phyloP scores from a whole-genome alignment of 352 stramenopile genomes.

The Globisporangium echinulatum region DNA sequence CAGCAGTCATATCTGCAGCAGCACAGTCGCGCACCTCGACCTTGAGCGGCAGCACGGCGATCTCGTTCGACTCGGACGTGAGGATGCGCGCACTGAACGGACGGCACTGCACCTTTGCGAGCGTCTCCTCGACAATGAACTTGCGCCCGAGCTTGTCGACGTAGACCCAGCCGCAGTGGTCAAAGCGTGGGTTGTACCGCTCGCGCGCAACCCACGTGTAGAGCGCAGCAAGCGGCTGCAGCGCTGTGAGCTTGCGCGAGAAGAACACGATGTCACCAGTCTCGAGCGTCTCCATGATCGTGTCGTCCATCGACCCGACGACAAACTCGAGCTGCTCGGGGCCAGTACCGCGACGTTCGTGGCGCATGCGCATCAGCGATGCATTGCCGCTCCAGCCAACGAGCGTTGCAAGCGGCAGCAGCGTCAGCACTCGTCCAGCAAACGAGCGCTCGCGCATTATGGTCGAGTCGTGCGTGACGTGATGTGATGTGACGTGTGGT shows the following conservation, averaged over 20 bases:
- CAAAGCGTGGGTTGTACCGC: slow-evolving; percentile 58
- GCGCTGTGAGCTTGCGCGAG: slow-evolving; percentile 55
- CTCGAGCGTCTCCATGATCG: slow-evolving; percentile 81
- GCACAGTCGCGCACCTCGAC: slow-evolving; percentile 18
- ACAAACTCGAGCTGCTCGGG: slow-evolving; percentile 52
- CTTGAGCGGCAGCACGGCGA: slow-evolving; percentile 72
- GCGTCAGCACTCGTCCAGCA: slow-evolving; percentile 32
- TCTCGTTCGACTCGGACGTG: slow-evolving; percentile 64
- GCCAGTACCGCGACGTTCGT: slow-evolving; percentile 24
- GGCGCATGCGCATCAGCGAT: slow-evolving; percentile 38
- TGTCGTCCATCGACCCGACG: slow-evolving; percentile 80
- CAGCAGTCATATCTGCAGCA: too few species aligned
- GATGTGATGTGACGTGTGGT: too few species aligned
- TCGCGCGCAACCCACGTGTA: slow-evolving; percentile 53
- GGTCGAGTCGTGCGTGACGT: neutral
- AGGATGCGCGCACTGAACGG: slow-evolving; percentile 73
- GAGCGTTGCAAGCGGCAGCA: slow-evolving; percentile 56
- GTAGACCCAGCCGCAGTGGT: slow-evolving; percentile 78
- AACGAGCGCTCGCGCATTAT: slow-evolving; percentile 18
- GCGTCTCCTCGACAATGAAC: slow-evolving; percentile 82
- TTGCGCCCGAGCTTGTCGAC: slow-evolving; percentile 76
- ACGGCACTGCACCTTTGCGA: slow-evolving; percentile 67
- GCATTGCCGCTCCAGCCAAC: slow-evolving; percentile 69
- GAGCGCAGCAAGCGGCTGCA: slow-evolving; percentile 68
- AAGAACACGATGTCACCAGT: slow-evolving; percentile 82